A percentile compares a stretch with the other conserved stretches of the same genome.
phyloP scores from a whole-genome alignment of 2,329 filamentous ascomycete species.

The Colletotrichum sansevieriae region DNA sequence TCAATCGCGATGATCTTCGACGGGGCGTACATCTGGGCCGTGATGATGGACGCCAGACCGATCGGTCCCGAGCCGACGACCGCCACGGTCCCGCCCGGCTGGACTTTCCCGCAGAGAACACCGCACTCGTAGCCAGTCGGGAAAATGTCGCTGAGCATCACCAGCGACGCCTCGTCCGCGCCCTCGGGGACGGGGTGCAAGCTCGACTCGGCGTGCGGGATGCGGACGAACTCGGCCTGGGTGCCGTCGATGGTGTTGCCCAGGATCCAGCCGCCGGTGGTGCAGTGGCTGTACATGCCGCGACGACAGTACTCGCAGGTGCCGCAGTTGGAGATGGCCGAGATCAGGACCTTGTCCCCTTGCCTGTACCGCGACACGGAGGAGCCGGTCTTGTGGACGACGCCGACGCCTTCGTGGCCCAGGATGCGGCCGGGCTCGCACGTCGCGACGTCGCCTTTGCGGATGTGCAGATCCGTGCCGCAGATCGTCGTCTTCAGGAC shows the following conservation, averaged over 20 bases:
- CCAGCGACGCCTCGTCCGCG: conserved; percentile 62
- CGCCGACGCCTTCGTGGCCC: conserved; percentile 59
- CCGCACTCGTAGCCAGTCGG: conserved; percentile 70
- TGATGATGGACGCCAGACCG: conserved; percentile 64
- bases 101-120: conserved; percentile 68
- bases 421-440: conserved; percentile 43
- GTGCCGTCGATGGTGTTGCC: conserved; percentile 67
- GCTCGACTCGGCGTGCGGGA: conserved; percentile 77
- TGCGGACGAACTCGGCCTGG: conserved; percentile 70
- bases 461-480: conserved; percentile 52
- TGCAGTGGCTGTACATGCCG: conserved; percentile 66
- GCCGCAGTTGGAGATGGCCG: conserved; percentile 56
- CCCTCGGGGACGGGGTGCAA: conserved; percentile 67
- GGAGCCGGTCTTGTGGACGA: conserved; percentile 51
- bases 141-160: conserved; percentile 61
- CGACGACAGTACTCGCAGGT: conserved; percentile 64
- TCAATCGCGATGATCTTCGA: conserved; percentile 65
- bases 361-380: conserved; percentile 50
- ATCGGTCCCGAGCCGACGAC: conserved; percentile 75
- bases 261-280: conserved; percentile 66
- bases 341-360: conserved; percentile 56
- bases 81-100: conserved; percentile 70
- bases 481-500: conserved; percentile 52
- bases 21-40: conserved; percentile 63
- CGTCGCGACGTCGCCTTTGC: conserved; percentile 46